Conservation (phyloP, 495 filamentous ascomycete genomes). For the Aspergillus olivimuriae region DNA sequence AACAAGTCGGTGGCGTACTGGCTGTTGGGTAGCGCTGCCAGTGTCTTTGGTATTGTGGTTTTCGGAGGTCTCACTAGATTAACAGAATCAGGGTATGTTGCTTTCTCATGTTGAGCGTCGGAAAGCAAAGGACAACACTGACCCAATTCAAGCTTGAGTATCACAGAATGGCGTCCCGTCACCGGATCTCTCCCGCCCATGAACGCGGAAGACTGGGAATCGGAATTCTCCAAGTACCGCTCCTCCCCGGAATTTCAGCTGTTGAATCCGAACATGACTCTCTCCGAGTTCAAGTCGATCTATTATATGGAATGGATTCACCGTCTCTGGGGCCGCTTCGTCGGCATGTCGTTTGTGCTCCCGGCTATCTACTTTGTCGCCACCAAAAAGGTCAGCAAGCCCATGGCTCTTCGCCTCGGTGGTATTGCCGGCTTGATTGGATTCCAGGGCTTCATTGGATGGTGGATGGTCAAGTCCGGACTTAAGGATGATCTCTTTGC, state of each 20-base stretch:
- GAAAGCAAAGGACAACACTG: too few species aligned
- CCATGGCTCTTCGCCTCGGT: constrained; percentile 68
- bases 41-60: constrained; percentile 93
- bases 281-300: constrained; percentile 93
- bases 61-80: constrained; percentile 90
- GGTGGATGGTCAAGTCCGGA: constrained; percentile 99
- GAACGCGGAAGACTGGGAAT: constrained; percentile 70
- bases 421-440: constrained; percentile 87
- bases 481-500: constrained; percentile 92
- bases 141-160: constrained; percentile 65
- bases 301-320: constrained; percentile 99
- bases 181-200: constrained; percentile 88
- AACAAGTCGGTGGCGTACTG: constrained; percentile 79
- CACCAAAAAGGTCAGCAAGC: constrained; percentile 66
- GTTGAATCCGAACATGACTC: constrained; percentile 83
- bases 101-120: neutral
- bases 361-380: constrained; percentile 86
- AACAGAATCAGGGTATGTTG: constrained; percentile 85
- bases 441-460: constrained; percentile 91
- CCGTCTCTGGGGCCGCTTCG: constrained; percentile 88
- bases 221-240: constrained; percentile 86
- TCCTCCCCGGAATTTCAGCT: constrained; percentile 85
- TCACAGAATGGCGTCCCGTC: constrained; percentile 98
- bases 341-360: constrained; percentile 82
- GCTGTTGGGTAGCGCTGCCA: constrained; percentile 82